These are phyloP conservation scores for Theobroma grandiflorum DNA, from an alignment of 441 rosid genomes.

Conservation along the genomic window DNA sequence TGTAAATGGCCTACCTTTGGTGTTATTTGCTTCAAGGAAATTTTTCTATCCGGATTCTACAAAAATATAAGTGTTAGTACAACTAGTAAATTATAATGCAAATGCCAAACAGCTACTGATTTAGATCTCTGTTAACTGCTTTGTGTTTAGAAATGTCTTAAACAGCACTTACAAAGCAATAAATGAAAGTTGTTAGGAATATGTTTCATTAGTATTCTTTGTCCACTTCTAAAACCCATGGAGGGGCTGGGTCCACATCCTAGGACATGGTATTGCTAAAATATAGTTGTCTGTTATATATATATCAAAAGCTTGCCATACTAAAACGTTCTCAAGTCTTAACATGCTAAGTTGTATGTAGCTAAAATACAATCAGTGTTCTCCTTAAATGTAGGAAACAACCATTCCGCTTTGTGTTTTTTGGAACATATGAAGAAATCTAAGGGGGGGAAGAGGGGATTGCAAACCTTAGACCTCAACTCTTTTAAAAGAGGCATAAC, in stretches of 20 bases:
- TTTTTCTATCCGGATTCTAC: background rate
- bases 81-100: constrained; percentile 11
- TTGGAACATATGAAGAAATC: background rate
- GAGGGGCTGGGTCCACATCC: background rate
- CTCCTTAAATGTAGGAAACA: background rate
- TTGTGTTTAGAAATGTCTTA: background rate
- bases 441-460: background rate
- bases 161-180: background rate
- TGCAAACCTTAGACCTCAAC: background rate
- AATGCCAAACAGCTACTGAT: background rate
- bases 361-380: background rate
- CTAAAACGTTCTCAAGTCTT: background rate
- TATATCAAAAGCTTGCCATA: background rate
- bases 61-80: background rate
- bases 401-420: background rate
- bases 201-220: constrained; percentile 11
- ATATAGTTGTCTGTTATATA: background rate
- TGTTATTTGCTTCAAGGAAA: background rate
- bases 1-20: background rate
- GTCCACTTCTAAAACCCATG: background rate
- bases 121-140: constrained; percentile 9
- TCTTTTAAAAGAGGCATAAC: background rate
- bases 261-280: background rate
- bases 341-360: background rate
- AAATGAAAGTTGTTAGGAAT: background rate